Percentiles rank a stretch among this genome's conserved stretches.
Conservation (phyloP, 768 basidiomycete species). For the Tubosaeta brunneosetosa region DNA sequence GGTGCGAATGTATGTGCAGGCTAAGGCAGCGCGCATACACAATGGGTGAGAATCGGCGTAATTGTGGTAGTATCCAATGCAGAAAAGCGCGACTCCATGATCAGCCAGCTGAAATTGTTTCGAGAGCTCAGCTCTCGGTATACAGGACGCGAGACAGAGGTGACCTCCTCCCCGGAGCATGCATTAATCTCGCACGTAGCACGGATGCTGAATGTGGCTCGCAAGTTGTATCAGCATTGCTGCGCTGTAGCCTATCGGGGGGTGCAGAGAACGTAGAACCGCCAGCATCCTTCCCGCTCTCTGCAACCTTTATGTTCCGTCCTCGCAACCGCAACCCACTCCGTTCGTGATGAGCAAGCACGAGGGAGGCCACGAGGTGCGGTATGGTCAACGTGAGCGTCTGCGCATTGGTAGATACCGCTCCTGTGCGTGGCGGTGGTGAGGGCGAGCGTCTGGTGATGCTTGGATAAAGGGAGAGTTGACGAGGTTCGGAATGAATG, state of each 20-base stretch:
- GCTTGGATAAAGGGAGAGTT: constrained; percentile 1
- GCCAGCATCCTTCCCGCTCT: constrained; percentile 8
- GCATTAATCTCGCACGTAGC: constrained; percentile 9
- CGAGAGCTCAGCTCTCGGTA: constrained; percentile 19
- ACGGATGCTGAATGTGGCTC: neutral
- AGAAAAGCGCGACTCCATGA: neutral
- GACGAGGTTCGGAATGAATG: constrained; percentile 22
- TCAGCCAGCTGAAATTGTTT: neutral
- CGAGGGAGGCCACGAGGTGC: constrained; percentile 30
- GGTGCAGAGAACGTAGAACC: constrained; percentile 7
- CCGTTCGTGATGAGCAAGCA: constrained; percentile 24
- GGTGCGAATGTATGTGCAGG: neutral
- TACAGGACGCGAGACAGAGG: constrained; percentile 21
- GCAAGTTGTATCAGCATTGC: neutral
- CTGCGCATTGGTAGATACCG: constrained; percentile 2
- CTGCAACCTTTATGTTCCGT: constrained; percentile 4
- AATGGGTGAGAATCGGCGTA: neutral
- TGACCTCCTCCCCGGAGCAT: constrained; percentile 20
- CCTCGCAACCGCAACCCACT: constrained; percentile 17
- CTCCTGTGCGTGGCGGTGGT: constrained; percentile 16
- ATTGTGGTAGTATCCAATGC: neutral
- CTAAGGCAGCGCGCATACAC: neutral
- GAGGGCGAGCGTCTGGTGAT: constrained; percentile 24
- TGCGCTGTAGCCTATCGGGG: constrained; percentile 1
- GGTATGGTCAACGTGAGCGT: constrained; percentile 26